These are phyloP conservation scores for Fusarium decemcellulare DNA, from an alignment of 2,329 filamentous ascomycete genomes.

Conservation along the genomic window DNA sequence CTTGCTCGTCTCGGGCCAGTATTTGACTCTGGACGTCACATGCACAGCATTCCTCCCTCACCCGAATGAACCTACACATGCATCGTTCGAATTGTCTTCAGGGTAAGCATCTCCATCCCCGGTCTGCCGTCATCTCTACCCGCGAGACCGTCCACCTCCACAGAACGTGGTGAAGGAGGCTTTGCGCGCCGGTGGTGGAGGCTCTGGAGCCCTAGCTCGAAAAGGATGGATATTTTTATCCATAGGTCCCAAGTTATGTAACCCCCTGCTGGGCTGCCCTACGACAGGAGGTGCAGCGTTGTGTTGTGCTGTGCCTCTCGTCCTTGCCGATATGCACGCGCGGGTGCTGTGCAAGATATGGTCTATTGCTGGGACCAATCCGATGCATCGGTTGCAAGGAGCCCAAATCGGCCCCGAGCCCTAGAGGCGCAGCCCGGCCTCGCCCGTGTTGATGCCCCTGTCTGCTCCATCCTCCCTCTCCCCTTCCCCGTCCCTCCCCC, in stretches of 20 bases:
- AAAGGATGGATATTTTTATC: constrained; percentile 44
- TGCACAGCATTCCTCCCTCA: constrained; percentile 36
- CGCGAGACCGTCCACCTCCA: constrained; percentile 26
- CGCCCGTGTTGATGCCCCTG: constrained; percentile 27
- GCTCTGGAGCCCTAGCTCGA: constrained; percentile 33
- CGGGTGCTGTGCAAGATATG: constrained; percentile 25
- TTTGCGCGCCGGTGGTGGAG: constrained; percentile 37
- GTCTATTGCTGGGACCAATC: constrained; percentile 36
- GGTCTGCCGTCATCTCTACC: constrained; percentile 28
- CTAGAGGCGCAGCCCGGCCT: constrained; percentile 44
- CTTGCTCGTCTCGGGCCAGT: background rate
- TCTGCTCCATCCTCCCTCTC: constrained; percentile 17
- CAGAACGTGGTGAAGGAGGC: constrained; percentile 31
- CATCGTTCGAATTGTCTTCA: constrained; percentile 24
- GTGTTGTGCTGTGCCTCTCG: constrained; percentile 36
- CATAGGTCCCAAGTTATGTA: constrained; percentile 30
- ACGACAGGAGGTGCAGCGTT: constrained; percentile 14
- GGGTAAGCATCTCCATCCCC: constrained; percentile 28
- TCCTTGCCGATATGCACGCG: constrained; percentile 18
- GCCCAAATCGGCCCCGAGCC: constrained; percentile 44
- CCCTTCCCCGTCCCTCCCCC: background rate
- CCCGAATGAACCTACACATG: constrained; percentile 32
- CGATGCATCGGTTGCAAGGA: constrained; percentile 33
- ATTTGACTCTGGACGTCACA: constrained; percentile 23
- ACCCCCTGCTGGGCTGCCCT: constrained; percentile 22